Evolutionary conservation across 345 rosid species (phyloP).

Genomic region (Heritiera littoralis): DNA sequence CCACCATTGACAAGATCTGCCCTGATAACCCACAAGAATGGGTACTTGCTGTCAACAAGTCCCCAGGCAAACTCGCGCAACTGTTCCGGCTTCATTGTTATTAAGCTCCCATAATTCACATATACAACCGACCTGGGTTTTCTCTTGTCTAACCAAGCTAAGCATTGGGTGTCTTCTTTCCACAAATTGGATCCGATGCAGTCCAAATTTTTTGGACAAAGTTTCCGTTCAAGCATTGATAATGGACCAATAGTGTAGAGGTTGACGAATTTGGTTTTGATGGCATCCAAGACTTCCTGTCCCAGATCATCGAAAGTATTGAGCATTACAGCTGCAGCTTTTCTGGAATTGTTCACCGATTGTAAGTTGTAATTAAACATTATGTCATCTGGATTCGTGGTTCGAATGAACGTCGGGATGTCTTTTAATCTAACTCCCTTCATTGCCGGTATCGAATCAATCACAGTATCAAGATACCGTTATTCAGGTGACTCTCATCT

Average conservation of each 20-base stretch:
- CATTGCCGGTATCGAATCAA: slow-evolving; percentile 51
- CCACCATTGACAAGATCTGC: slow-evolving; percentile 25
- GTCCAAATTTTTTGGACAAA: not conserved
- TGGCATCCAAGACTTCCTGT: not conserved
- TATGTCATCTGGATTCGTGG: slow-evolving; percentile 34
- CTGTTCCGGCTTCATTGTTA: slow-evolving; percentile 14
- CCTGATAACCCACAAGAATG: slow-evolving; percentile 34
- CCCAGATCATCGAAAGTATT: slow-evolving; percentile 11
- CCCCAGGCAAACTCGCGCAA: slow-evolving; percentile 32
- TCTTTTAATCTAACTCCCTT: slow-evolving; percentile 40
- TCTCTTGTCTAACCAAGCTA: slow-evolving; percentile 12
- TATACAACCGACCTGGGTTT: slow-evolving; percentile 23
- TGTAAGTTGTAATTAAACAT: slow-evolving; percentile 29
- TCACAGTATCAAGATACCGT: slow-evolving; percentile 45
- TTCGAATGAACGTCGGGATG: slow-evolving; percentile 45
- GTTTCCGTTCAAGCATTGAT: not conserved
- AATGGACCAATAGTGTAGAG: slow-evolving; percentile 12
- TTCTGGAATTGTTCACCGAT: slow-evolving; percentile 11
- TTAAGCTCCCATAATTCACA: slow-evolving; percentile 29
- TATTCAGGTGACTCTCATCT: slow-evolving; percentile 45
- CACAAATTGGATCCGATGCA: slow-evolving; percentile 2
- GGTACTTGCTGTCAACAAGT: slow-evolving; percentile 21
- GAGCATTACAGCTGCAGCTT: slow-evolving; percentile 5
- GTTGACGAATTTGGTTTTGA: not conserved
- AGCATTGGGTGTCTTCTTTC: slow-evolving; percentile 7